Percentiles rank a stretch among this genome's conserved stretches.
These are phyloP conservation scores for Umbelopsis sp. DNA, from an alignment of 192 early-diverging fungal species.

Conservation along the genomic window DNA sequence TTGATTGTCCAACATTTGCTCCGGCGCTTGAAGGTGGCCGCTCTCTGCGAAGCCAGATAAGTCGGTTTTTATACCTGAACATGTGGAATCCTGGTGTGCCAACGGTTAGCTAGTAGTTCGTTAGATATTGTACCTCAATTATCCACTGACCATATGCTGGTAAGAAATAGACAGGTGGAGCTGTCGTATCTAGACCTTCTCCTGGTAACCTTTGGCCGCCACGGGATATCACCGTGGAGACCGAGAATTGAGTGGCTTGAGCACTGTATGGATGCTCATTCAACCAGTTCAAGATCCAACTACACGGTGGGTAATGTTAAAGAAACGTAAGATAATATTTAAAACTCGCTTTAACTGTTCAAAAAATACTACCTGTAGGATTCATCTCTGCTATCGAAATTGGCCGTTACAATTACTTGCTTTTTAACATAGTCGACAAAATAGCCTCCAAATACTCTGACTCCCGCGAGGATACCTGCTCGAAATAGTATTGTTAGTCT, in stretches of 20 bases:
- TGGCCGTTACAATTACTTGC: slow-evolving; percentile 44
- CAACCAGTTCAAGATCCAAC: slow-evolving; percentile 49
- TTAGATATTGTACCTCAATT: neutral
- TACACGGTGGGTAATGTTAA: neutral
- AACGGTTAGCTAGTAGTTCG: neutral
- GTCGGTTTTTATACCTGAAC: slow-evolving; percentile 50
- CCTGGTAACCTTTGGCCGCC: slow-evolving; percentile 48
- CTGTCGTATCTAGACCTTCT: slow-evolving; percentile 35
- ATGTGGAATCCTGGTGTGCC: slow-evolving; percentile 58
- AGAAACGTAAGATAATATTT: too few species aligned
- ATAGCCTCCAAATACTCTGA: slow-evolving; percentile 40
- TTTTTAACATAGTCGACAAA: slow-evolving; percentile 51
- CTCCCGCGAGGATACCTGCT: slow-evolving; percentile 30
- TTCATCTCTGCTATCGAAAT: slow-evolving; percentile 59
- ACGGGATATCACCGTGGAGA: slow-evolving; percentile 49
- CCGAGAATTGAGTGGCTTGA: slow-evolving; percentile 51
- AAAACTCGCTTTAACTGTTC: neutral
- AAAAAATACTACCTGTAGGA: slow-evolving; percentile 49
- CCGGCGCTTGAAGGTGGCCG: slow-evolving; percentile 31
- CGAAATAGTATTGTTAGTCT: neutral
- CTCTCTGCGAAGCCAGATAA: slow-evolving; percentile 53
- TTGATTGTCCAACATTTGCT: slow-evolving; percentile 29
- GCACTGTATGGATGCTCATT: slow-evolving; percentile 50
- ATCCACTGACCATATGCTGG: slow-evolving; percentile 53
- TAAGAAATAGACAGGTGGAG: slow-evolving; percentile 55